Conservation (phyloP, 495 filamentous ascomycete genomes). For the Penicillium lividum region DNA sequence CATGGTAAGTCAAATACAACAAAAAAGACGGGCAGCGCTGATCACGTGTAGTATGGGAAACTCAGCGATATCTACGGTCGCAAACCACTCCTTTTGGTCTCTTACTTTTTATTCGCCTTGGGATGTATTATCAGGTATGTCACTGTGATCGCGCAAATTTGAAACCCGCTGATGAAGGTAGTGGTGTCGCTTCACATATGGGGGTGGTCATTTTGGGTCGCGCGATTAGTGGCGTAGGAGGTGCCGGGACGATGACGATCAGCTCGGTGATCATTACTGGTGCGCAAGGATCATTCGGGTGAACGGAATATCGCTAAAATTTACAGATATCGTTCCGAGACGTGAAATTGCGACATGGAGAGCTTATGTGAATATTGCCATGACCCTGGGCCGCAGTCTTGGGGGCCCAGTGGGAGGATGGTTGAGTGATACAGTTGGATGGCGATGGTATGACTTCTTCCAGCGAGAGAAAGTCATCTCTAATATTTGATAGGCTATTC, state of each 20-base stretch:
- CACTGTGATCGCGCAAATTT: too few relatives aligned
- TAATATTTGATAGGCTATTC: slow-evolving; percentile 53
- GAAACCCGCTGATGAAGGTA: slow-evolving; percentile 20
- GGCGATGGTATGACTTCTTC: slow-evolving; percentile 56
- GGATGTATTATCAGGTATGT: slow-evolving; percentile 45
- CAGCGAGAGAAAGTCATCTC: neutral
- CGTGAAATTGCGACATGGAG: slow-evolving; percentile 68
- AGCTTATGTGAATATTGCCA: slow-evolving; percentile 64
- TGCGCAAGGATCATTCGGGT: slow-evolving; percentile 20
- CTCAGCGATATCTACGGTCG: slow-evolving; percentile 51
- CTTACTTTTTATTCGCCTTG: slow-evolving; percentile 45
- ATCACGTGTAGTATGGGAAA: slow-evolving; percentile 41
- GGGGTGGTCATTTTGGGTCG: slow-evolving; percentile 58
- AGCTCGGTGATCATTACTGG: slow-evolving; percentile 64
- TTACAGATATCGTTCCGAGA: slow-evolving; percentile 60
- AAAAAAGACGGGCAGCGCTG: neutral
- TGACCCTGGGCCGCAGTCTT: slow-evolving; percentile 62
- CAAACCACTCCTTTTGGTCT: slow-evolving; percentile 38
- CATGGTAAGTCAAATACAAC: slow-evolving; percentile 33
- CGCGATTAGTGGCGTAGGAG: slow-evolving; percentile 59
- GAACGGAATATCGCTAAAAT: neutral
- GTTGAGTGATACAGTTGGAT: slow-evolving; percentile 65
- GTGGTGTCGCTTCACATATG: slow-evolving; percentile 53
- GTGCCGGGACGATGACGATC: slow-evolving; percentile 57
- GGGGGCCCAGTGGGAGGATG: slow-evolving; percentile 66